A percentile compares a stretch with the other conserved stretches of the same genome.
phyloP scores from a whole-genome alignment of 352 stramenopile species.

The Aphanomyces euteiches region DNA sequence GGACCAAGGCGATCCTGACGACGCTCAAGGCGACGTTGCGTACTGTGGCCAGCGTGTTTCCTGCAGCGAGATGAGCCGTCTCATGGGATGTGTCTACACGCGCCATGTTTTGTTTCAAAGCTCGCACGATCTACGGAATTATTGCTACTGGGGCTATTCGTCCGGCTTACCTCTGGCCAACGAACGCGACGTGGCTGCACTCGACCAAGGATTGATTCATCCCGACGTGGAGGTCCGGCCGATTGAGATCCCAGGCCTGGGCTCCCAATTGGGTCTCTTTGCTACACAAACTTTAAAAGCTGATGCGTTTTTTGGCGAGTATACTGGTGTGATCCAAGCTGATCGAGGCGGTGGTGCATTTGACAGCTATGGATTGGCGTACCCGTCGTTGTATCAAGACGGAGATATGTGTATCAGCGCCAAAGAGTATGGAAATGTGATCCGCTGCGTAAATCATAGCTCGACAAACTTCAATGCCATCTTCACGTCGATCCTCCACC shows the following conservation, averaged over 20 bases:
- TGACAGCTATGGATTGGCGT: conserved; percentile 66
- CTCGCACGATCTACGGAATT: conserved; percentile 63
- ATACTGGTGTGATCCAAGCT: conserved; percentile 57
- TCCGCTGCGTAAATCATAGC: conserved; percentile 79
- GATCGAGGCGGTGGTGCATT: conserved; percentile 39
- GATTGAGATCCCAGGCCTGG: conserved; percentile 17
- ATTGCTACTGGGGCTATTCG: conserved; percentile 72
- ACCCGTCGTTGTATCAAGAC: conserved; percentile 62
- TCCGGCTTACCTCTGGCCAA: conserved; percentile 36
- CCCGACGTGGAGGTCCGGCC: conserved; percentile 1
- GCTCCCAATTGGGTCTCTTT: conserved; percentile 51
- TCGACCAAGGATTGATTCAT: conserved; percentile 39
- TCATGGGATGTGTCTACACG: conserved; percentile 73
- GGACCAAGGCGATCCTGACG: conserved; percentile 20
- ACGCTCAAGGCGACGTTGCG: conserved; percentile 4
- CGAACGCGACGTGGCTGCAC: conserved; percentile 49
- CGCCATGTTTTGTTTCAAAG: conserved; percentile 69
- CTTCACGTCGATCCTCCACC: conserved; percentile 62
- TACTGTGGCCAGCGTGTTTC: not conserved
- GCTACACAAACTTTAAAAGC: conserved; percentile 44
- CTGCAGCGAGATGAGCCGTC: conserved; percentile 44
- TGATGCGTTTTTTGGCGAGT: conserved; percentile 58
- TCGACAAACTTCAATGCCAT: conserved; percentile 45
- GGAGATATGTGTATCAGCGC: conserved; percentile 67
- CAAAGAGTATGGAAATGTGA: conserved; percentile 66